Evolutionary conservation across 1,139 yeast genomes (phyloP).

Genomic region (Taphrina deformans): DNA sequence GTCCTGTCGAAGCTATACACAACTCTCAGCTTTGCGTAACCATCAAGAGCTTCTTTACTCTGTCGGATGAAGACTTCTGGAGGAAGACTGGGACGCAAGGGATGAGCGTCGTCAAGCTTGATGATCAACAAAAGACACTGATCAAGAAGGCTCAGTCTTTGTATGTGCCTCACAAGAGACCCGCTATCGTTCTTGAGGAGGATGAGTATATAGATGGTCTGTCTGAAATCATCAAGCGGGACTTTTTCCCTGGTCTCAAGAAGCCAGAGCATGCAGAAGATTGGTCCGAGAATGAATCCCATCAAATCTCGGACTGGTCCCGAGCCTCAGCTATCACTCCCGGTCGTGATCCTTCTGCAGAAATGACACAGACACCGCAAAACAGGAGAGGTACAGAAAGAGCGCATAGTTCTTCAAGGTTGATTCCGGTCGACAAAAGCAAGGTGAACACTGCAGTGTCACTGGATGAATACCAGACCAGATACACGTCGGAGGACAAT

Average conservation of each 20-base stretch:
- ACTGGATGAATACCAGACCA: slow-evolving; percentile 42
- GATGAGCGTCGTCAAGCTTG: slow-evolving; percentile 12
- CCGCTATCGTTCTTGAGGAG: slow-evolving; percentile 39
- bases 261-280: slow-evolving; percentile 6
- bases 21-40: too few species aligned
- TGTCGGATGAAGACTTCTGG: too few species aligned
- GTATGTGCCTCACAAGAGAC: slow-evolving; percentile 17
- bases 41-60: too few species aligned
- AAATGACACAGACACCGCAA: neutral
- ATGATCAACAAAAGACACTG: slow-evolving; percentile 9
- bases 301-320: neutral
- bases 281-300: neutral
- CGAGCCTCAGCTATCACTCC: neutral
- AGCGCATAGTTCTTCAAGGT: neutral
- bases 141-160: slow-evolving; percentile 23
- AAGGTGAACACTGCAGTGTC: slow-evolving; percentile 8
- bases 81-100: neutral
- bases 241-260: slow-evolving; percentile 43
- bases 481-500: slow-evolving; percentile 46
- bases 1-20: neutral
- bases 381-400: neutral
- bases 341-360: neutral
- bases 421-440: neutral
- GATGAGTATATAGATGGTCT: slow-evolving; percentile 43
- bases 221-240: slow-evolving; percentile 43